Evolutionary conservation across 2,329 filamentous ascomycete species (phyloP).

Genomic region (Pseudomassariella vexata): DNA sequence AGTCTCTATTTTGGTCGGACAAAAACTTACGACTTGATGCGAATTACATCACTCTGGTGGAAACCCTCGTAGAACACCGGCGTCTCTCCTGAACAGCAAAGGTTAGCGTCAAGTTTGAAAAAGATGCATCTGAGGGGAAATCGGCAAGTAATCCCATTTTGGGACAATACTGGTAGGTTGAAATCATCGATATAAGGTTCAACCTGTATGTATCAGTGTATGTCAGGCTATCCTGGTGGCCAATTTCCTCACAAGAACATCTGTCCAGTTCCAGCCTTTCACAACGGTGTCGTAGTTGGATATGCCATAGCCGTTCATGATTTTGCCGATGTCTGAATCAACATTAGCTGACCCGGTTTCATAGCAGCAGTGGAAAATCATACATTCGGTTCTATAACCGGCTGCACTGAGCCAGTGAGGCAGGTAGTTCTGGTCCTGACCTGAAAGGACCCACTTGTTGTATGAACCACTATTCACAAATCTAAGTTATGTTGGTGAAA

Average conservation of each 20-base stretch:
- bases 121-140: no score
- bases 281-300: not conserved
- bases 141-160: no score
- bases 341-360: not conserved
- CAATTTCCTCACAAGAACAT: no score
- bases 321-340: conserved; percentile 1
- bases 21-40: conserved; percentile 8
- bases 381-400: conserved; percentile 10
- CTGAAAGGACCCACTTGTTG: conserved; percentile 8
- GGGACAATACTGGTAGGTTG: conserved; percentile 6
- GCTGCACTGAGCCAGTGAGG: conserved; percentile 9
- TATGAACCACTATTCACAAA: conserved; percentile 6
- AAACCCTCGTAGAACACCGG: conserved; percentile 21
- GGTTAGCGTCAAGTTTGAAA: no score
- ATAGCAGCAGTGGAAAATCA: not conserved
- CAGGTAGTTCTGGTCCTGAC: conserved; percentile 8
- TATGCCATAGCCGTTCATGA: not conserved
- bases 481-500: not conserved
- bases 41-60: conserved; percentile 29
- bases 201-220: no score
- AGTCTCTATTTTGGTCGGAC: not conserved
- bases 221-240: no score
- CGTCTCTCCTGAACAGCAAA: no score
- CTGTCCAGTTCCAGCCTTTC: conserved; percentile 8
- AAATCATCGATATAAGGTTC: conserved; percentile 6